A percentile compares a stretch with the other conserved stretches of the same genome.
Conservation (phyloP, 805 yeast genomes). For the Komagataella ulmi region DNA sequence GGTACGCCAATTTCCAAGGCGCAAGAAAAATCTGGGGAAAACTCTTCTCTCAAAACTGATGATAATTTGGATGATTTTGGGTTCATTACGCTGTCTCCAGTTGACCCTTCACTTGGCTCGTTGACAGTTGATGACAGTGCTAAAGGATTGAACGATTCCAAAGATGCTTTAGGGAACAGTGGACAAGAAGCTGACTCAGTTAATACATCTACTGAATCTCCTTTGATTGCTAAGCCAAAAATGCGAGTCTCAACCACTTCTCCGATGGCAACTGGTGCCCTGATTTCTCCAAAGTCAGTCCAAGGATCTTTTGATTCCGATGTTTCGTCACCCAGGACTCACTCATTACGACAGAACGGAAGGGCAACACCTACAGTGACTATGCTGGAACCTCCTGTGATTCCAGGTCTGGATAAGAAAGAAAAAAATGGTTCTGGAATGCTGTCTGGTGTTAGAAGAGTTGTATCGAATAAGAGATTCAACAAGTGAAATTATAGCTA, state of each 20-base stretch:
- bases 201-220: not conserved
- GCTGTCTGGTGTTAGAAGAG: not conserved
- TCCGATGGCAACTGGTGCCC: not conserved
- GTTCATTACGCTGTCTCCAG: not conserved
- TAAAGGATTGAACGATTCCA: not conserved
- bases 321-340: not conserved
- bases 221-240: not conserved
- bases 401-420: not conserved
- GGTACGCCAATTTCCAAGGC: not conserved
- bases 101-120: not conserved
- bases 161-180: not conserved
- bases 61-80: not conserved
- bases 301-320: not conserved
- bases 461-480: not conserved
- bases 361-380: not conserved
- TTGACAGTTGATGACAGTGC: not conserved
- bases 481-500: not conserved
- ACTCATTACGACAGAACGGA: not conserved
- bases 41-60: not conserved
- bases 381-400: not conserved
- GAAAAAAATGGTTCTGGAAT: not conserved
- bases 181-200: not conserved
- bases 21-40: not conserved
- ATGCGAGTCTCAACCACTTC: not conserved
- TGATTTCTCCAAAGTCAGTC: not conserved